Base-by-base conservation (phyloP, 192 early-diverging fungal genomes). In the Coemansia sp. region DNA sequence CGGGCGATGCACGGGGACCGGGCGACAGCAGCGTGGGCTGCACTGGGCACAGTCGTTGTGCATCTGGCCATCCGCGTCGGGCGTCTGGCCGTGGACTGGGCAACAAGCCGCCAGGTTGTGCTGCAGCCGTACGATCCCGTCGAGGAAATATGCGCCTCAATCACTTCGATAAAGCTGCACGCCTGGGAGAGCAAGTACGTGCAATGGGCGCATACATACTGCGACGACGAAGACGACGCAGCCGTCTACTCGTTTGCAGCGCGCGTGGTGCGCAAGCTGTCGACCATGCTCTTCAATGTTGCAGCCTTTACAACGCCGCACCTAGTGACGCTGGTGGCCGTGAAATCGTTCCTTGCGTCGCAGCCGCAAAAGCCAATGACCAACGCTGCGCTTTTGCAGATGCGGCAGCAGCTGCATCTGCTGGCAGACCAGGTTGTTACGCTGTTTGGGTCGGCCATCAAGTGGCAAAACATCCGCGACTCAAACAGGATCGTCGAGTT, bases 121-220 rank as follows among this genome's bases (percentile, higher is more conserved):
- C 45, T 72, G 51, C 71, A 72, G 44, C 41, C 71, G 8, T 72
- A 62, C 30, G 90, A 90, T 72, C 67, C 87, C 51, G 89, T 93
- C 86, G 77, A 95, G 68, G 95, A 97, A 77, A 76, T 97, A 21
- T 76, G 95, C 64, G 92, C 91, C 60, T 91, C 92, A 41, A 97
- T 97, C 62, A 92, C 92, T 56, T 92, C 95, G 14, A 95, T 97
- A 76, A 97, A 97, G 73, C 77, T 97, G 26, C 94, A 95, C 71
- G 94, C 94, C 33, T 97, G 93, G 93, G 95, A 95, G 70, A 72
- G 81, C 1, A 86, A 91, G 20, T 95, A 95, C 67, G 74, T 91
- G 66, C 78, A 92, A 8, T 76, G 82, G 78, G 79, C 88, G 9
- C 60, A 62, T 16, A 53, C 69, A 23, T 86, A 94, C 51, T 81